A percentile compares a stretch with the other conserved stretches of the same genome.
phyloP scores from a whole-genome alignment of 768 basidiomycete genomes.

The Cystofilobasidium macerans region DNA sequence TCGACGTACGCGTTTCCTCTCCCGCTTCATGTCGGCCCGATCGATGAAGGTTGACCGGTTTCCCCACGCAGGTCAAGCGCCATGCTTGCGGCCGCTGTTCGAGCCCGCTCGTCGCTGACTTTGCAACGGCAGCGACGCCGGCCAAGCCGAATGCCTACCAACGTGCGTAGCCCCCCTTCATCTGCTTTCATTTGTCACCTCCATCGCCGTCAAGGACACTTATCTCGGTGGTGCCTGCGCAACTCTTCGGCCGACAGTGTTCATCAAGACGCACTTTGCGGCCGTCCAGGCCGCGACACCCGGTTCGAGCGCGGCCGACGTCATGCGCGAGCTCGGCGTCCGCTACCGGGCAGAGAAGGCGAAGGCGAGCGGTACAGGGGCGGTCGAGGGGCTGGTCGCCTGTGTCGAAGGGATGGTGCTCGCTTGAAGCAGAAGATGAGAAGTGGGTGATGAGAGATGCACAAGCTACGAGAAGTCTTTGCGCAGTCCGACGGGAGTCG shows the following conservation, averaged over 20 bases:
- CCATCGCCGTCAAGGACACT: too few species aligned
- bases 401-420: too few species aligned
- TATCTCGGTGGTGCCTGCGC: too few species aligned
- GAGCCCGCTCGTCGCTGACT: not conserved
- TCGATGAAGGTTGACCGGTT: too few species aligned
- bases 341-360: not conserved
- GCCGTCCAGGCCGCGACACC: not conserved
- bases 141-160: slow-evolving; percentile 21
- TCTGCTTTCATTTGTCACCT: not conserved
- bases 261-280: slow-evolving; percentile 3
- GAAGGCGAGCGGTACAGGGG: too few species aligned
- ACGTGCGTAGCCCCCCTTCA: slow-evolving; percentile 1
- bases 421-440: too few species aligned
- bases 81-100: not conserved
- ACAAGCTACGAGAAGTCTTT: too few species aligned
- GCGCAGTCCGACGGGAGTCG: too few species aligned
- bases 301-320: not conserved
- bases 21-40: too few species aligned
- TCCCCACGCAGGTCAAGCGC: not conserved
- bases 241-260: slow-evolving; percentile 2
- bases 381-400: too few species aligned
- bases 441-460: too few species aligned
- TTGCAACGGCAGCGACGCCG: slow-evolving; percentile 1
- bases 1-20: slow-evolving; percentile 10
- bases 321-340: slow-evolving; percentile 13